Conservation (phyloP, 495 filamentous ascomycete genomes). For the Aspergillus saccharolyticus region DNA sequence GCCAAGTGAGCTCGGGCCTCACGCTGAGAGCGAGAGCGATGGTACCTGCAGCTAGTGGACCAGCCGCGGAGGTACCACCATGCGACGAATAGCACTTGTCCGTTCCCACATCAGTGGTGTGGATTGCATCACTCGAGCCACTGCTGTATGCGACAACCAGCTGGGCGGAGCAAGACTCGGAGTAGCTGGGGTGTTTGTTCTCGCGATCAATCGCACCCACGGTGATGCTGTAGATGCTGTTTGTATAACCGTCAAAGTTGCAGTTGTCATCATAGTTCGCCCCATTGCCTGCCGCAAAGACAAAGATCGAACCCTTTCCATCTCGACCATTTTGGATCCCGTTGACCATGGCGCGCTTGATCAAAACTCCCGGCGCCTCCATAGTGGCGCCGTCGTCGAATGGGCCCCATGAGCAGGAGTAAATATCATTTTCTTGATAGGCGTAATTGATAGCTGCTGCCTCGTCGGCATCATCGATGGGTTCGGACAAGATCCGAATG, state of each 20-base stretch:
- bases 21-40: constrained; percentile 87
- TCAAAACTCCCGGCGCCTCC: constrained; percentile 88
- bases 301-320: constrained; percentile 86
- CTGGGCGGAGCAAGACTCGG: constrained; percentile 91
- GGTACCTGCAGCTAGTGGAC: constrained; percentile 84
- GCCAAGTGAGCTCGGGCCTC: constrained; percentile 85
- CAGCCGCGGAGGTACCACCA: constrained; percentile 95
- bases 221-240: constrained; percentile 97
- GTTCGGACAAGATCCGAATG: constrained; percentile 81
- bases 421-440: constrained; percentile 88
- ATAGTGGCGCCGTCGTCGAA: constrained; percentile 88
- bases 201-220: constrained; percentile 89
- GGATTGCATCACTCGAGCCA: constrained; percentile 80
- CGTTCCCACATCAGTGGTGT: constrained; percentile 89
- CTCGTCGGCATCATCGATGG: constrained; percentile 91
- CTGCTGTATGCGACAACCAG: constrained; percentile 95
- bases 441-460: constrained; percentile 88
- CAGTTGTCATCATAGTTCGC: constrained; percentile 87
- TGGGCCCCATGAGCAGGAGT: constrained; percentile 97
- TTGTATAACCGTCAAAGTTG: constrained; percentile 99
- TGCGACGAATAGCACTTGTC: constrained; percentile 73
- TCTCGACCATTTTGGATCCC: constrained; percentile 82
- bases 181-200: constrained; percentile 84
- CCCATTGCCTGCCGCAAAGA: constrained; percentile 96
- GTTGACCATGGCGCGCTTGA: constrained; percentile 84